Conservation (phyloP, 148 eudicot genomes). For the Persicaria maculosa region DNA sequence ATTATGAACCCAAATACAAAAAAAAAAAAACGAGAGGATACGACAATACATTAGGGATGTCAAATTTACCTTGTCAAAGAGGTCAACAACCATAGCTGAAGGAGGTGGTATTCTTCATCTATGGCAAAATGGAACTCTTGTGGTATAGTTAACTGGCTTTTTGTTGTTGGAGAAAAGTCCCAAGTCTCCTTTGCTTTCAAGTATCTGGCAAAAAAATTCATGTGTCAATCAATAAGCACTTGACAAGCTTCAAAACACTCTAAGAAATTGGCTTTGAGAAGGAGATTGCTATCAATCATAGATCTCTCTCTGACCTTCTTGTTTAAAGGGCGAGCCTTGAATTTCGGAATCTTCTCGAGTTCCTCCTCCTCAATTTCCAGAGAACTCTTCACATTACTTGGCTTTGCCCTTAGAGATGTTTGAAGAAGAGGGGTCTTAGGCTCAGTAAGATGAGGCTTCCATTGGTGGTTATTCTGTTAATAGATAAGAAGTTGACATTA, state of each 20-base stretch:
- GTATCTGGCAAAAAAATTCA: constrained; percentile 43
- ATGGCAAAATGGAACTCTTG: constrained; percentile 84
- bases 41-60: background rate
- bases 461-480: constrained; percentile 30
- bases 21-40: background rate
- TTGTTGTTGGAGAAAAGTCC: constrained; percentile 70
- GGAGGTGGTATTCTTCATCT: constrained; percentile 82
- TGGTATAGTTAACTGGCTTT: constrained; percentile 68
- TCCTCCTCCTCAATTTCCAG: constrained; percentile 79
- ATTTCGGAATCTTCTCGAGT: constrained; percentile 74
- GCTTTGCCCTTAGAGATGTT: constrained; percentile 86
- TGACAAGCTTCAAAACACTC: background rate
- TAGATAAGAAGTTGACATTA: background rate
- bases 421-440: constrained; percentile 80
- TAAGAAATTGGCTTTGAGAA: background rate
- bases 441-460: constrained; percentile 68
- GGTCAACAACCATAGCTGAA: constrained; percentile 37
- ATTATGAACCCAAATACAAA: too few species aligned
- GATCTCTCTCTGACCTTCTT: constrained; percentile 69
- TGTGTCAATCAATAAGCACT: background rate
- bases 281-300: background rate
- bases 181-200: constrained; percentile 88
- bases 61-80: constrained; percentile 73
- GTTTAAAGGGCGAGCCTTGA: constrained; percentile 92
- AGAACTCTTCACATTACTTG: constrained; percentile 57